Base-by-base conservation (phyloP, 164 flowering plant species). In the Nymphaea colorata region DNA sequence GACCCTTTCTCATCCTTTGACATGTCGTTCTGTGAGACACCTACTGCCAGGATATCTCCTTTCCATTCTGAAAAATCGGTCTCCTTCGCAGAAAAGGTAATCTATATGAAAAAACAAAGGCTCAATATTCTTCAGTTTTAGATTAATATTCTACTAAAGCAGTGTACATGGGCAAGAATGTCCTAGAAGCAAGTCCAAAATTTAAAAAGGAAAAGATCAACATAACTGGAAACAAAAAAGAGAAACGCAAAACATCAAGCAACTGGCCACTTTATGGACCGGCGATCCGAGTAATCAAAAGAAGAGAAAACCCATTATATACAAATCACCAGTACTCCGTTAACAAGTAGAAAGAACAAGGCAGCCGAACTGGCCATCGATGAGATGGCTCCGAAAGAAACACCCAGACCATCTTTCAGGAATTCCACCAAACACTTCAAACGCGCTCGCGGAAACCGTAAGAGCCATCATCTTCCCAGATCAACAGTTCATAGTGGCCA, bases 41-140 rank as follows among this genome's bases (percentile, higher is more conserved):
- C 96, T 3, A 94, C 88, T 2, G 91, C 96, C 55, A 94, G 88
- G 42, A 94, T 78, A 78, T 94, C 99, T 65, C 99, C 99, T 77
- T 88, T 88, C 99, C 99, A 94, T 85, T 90, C 92, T 57, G 74
- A 79, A 76, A 76, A 65, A 66, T 71, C 75, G 16, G 71, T 65
- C 41, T 78, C 81, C 65, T 71, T 76, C 36, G 70, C 81, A 12
- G 75, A 42, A 69, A 78, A 71, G 44, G 57, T 65, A 64, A 73
- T 75, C 81, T 78, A 82, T 41, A 55, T n/a, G 18, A 41, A 4
- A 42, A 17, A 55, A 64, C 66, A 55, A 64, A 16, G 43, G 44
- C 62, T 36, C 65, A 63, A 69, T 18, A 44, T 5, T 15, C 57
- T 64, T 14, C 45, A 55, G 53, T 18, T 64, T 64, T 25, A 45